These are phyloP conservation scores for Penicillium sclerotigenum DNA, from an alignment of 2,329 filamentous ascomycete genomes.

Conservation along the genomic window DNA sequence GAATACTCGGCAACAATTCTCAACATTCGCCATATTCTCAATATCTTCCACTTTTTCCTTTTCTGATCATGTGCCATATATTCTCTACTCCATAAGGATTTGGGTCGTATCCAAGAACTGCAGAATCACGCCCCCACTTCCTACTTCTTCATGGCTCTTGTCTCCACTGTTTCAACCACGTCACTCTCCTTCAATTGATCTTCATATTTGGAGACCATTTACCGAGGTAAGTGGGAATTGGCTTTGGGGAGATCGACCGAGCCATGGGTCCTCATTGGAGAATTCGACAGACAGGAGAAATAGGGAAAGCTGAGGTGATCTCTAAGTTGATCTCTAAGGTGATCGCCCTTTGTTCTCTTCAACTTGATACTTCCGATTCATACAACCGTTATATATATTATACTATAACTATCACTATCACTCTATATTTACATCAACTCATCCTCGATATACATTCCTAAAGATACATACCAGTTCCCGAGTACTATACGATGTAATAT, in stretches of 20 bases:
- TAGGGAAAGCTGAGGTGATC: background rate
- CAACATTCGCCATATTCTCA: background rate
- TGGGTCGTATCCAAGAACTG: background rate
- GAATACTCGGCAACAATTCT: background rate
- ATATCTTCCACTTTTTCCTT: background rate
- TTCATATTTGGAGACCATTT: background rate
- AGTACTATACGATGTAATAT: background rate
- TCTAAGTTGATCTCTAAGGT: too few species aligned
- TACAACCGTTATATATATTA: background rate
- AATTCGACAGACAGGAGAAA: background rate
- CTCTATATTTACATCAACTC: background rate
- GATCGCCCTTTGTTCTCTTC: background rate
- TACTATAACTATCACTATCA: too few species aligned
- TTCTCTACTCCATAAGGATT: constrained; percentile 2
- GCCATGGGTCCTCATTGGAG: background rate
- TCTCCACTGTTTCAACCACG: background rate
- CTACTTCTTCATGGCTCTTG: background rate
- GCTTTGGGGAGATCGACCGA: background rate
- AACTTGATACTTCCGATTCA: background rate
- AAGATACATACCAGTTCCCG: too few species aligned
- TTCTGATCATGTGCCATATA: background rate
- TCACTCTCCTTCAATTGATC: background rate
- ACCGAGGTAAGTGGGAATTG: background rate
- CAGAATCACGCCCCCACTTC: background rate
- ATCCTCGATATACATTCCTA: background rate